Conservation (phyloP, 2,329 filamentous ascomycete genomes). For the Canariomyces notabilis region DNA sequence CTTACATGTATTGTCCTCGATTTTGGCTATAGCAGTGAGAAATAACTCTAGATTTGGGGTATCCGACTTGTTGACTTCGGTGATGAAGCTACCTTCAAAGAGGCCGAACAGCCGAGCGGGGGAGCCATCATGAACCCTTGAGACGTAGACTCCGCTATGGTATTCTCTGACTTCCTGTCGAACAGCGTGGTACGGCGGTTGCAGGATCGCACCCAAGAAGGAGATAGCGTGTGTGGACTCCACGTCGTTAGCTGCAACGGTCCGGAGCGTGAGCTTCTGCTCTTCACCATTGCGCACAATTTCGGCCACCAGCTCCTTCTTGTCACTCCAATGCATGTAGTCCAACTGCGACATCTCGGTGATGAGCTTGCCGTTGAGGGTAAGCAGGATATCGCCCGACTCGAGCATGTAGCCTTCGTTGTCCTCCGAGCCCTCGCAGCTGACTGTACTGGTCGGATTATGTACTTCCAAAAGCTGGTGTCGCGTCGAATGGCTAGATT, state of each 20-base stretch:
- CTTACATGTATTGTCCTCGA: constrained; percentile 89
- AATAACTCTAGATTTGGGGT: constrained; percentile 81
- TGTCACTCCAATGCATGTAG: constrained; percentile 92
- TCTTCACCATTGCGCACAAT: constrained; percentile 83
- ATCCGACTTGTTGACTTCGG: constrained; percentile 83
- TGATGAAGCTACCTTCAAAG: constrained; percentile 95
- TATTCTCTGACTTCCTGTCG: constrained; percentile 96
- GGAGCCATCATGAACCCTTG: constrained; percentile 74
- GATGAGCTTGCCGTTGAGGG: constrained; percentile 85
- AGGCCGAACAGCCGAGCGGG: constrained; percentile 87
- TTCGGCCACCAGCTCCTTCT: constrained; percentile 71
- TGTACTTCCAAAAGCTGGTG: constrained; percentile 96
- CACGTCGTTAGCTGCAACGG: constrained; percentile 80
- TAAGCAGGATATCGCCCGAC: constrained; percentile 88
- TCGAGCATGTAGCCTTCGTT: constrained; percentile 64
- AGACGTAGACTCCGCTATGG: constrained; percentile 94
- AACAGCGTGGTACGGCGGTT: constrained; percentile 92
- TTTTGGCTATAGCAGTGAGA: constrained; percentile 73
- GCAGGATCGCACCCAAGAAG: constrained; percentile 91
- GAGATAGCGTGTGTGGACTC: constrained; percentile 89
- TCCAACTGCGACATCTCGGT: constrained; percentile 91
- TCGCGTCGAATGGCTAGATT: constrained; percentile 80
- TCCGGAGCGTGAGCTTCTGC: constrained; percentile 70
- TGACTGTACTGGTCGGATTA: constrained; percentile 80
- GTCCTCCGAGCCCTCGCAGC: constrained; percentile 50